These are phyloP conservation scores for Fusarium xyrophilum DNA, from an alignment of 2,329 filamentous ascomycete genomes.

Conservation along the genomic window DNA sequence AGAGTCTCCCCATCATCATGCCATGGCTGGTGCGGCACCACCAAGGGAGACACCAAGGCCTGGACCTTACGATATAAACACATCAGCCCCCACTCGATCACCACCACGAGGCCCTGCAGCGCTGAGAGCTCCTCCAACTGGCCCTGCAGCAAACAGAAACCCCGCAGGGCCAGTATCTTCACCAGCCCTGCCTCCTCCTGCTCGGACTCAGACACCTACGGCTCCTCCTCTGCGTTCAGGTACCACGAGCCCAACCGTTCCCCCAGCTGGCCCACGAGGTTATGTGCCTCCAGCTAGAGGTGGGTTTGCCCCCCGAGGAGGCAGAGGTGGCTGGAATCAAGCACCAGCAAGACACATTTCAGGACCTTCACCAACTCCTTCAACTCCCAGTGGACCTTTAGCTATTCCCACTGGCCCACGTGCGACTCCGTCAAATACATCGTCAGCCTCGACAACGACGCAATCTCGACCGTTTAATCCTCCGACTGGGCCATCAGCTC, in stretches of 20 bases:
- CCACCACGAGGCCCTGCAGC: slow-evolving; percentile 64
- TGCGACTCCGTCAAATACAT: slow-evolving; percentile 43
- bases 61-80: slow-evolving; percentile 41
- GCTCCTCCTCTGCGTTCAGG: slow-evolving; percentile 48
- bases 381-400: slow-evolving; percentile 50
- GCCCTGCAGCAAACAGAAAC: slow-evolving; percentile 49
- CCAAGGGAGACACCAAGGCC: slow-evolving; percentile 42
- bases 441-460: slow-evolving; percentile 50
- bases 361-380: slow-evolving; percentile 49
- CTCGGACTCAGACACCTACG: slow-evolving; percentile 47
- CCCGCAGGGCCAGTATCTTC: slow-evolving; percentile 48
- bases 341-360: slow-evolving; percentile 45
- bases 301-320: slow-evolving; percentile 54
- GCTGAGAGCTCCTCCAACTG: slow-evolving; percentile 59
- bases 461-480: slow-evolving; percentile 61
- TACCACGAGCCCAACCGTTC: slow-evolving; percentile 55
- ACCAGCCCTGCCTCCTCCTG: slow-evolving; percentile 45
- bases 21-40: slow-evolving; percentile 33
- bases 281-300: slow-evolving; percentile 57
- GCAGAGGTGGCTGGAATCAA: slow-evolving; percentile 55
- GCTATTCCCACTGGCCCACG: slow-evolving; percentile 59
- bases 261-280: slow-evolving; percentile 62
- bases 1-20: slow-evolving; percentile 46
- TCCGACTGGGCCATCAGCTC: slow-evolving; percentile 61
- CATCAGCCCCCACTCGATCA: slow-evolving; percentile 48